Conservation (phyloP, 2,329 filamentous ascomycete species). For the Apiospora koreana region DNA sequence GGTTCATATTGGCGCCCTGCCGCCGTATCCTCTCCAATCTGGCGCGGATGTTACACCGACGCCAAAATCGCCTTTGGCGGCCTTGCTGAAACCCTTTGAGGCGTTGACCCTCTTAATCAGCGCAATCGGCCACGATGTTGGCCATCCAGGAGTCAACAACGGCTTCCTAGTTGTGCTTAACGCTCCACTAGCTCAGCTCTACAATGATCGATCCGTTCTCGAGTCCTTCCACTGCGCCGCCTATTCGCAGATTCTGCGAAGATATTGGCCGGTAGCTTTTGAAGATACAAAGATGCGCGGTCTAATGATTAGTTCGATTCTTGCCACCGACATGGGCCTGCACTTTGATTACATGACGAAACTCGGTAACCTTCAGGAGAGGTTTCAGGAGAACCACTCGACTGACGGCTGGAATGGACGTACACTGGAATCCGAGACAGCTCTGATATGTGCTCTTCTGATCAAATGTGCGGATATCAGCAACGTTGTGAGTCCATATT, state of each 20-base stretch:
- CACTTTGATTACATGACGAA: conserved; percentile 97
- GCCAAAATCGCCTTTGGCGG: conserved; percentile 66
- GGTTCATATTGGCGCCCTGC: conserved; percentile 74
- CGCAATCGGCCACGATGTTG: conserved; percentile 97
- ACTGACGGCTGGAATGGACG: conserved; percentile 77
- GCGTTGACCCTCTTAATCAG: conserved; percentile 87
- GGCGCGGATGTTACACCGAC: conserved; percentile 28
- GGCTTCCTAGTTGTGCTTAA: conserved; percentile 92
- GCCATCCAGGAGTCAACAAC: conserved; percentile 97
- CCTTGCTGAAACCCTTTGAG: conserved; percentile 82
- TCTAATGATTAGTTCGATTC: conserved; percentile 94
- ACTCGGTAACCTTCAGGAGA: conserved; percentile 77
- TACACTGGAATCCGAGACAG: conserved; percentile 73
- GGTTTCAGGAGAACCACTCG: conserved; percentile 66
- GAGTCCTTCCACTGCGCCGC: conserved; percentile 98
- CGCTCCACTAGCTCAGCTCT: conserved; percentile 88
- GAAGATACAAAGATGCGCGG: conserved; percentile 78
- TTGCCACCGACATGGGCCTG: conserved; percentile 95
- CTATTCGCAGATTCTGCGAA: conserved; percentile 90
- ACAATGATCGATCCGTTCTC: conserved; percentile 94
- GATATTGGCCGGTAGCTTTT: conserved; percentile 87
- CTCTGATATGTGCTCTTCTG: conserved; percentile 82
- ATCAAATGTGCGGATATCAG: conserved; percentile 99
- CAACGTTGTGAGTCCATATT: conserved; percentile 74
- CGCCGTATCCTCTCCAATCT: conserved; percentile 58